Base-by-base conservation (phyloP, 768 basidiomycete species). In the Termitomyces sp. region DNA sequence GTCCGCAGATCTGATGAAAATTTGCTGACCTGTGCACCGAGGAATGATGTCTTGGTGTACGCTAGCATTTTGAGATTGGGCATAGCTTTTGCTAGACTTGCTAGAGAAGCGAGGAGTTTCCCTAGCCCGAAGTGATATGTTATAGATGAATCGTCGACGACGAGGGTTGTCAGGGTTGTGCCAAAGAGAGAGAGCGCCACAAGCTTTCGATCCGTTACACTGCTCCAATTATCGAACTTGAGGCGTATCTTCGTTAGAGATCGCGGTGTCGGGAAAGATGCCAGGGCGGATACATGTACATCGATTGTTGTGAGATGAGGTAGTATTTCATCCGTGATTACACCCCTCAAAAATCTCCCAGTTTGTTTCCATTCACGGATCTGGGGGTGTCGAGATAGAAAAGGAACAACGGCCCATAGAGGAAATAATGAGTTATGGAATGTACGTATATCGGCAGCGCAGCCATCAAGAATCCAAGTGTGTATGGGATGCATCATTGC, bases 401-500 rank as follows among this genome's bases (percentile, higher is more conserved):
- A 64, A 7, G 61, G 52, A 42, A 62, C n/a, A 27, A 66, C 48
- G 41, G 63, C 55, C n/a, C 53, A 54, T 5, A 59, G 10, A n/a
- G 65, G 63, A 48, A 64, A 60, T 7, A 64, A 53, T 5, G 50
- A 60, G 46, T 66, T 66, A 44, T 63, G 61, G 42, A 66, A 63
- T 20, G 49, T 50, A 26, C 54, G 48, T 4, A 62, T 50, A 29
- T 63, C 12, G 42, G 58, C 57, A 16, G 61, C 57, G 55, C 61
- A 64, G n/a, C 59, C 63, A 48, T 66, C 65, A 48, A 66, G 61
- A 22, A 66, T 56, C 63, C 65, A 63, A 18, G 58, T 56, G 32
- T 62, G 50, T 42, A 64, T 57, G 12, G 61, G 63, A 56, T 64
- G 59, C 65, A 64, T 66, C 63, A 64, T 66, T 26, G 56, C 65